A percentile compares a stretch with the other conserved stretches of the same genome.
phyloP scores from a whole-genome alignment of 2,329 filamentous ascomycete species.

The Malbranchea cinnamomea region DNA sequence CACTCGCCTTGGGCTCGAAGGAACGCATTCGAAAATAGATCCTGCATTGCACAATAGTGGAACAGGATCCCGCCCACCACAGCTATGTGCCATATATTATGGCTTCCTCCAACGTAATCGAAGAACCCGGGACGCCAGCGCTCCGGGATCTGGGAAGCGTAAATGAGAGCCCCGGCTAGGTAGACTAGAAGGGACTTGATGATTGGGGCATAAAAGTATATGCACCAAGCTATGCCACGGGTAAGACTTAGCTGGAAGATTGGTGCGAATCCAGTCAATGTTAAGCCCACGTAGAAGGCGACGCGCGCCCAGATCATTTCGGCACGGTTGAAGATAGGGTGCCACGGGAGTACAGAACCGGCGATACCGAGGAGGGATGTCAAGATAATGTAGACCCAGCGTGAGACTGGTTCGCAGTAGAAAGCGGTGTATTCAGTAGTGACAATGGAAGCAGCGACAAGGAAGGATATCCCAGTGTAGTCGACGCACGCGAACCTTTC shows the following conservation, averaged over 20 bases:
- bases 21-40: slow-evolving; percentile 75
- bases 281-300: slow-evolving; percentile 77
- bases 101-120: slow-evolving; percentile 86
- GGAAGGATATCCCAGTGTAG: slow-evolving; percentile 90
- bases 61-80: slow-evolving; percentile 94
- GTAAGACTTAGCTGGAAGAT: slow-evolving; percentile 69
- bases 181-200: slow-evolving; percentile 79
- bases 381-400: slow-evolving; percentile 70
- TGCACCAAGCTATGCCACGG: slow-evolving; percentile 65
- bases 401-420: slow-evolving; percentile 84
- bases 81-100: slow-evolving; percentile 95
- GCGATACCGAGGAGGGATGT: slow-evolving; percentile 70
- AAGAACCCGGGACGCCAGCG: slow-evolving; percentile 86
- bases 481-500: slow-evolving; percentile 96
- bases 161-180: slow-evolving; percentile 67
- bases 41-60: slow-evolving; percentile 91
- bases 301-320: slow-evolving; percentile 93
- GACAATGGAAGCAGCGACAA: slow-evolving; percentile 89
- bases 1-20: slow-evolving; percentile 43
- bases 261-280: slow-evolving; percentile 76
- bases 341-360: slow-evolving; percentile 88
- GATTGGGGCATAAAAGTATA: slow-evolving; percentile 78
- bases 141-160: slow-evolving; percentile 85
- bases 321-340: slow-evolving; percentile 79
- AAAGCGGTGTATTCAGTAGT: slow-evolving; percentile 98